phyloP scores from a whole-genome alignment of 192 early-diverging fungal species.

The Cetraspora pellucida region DNA sequence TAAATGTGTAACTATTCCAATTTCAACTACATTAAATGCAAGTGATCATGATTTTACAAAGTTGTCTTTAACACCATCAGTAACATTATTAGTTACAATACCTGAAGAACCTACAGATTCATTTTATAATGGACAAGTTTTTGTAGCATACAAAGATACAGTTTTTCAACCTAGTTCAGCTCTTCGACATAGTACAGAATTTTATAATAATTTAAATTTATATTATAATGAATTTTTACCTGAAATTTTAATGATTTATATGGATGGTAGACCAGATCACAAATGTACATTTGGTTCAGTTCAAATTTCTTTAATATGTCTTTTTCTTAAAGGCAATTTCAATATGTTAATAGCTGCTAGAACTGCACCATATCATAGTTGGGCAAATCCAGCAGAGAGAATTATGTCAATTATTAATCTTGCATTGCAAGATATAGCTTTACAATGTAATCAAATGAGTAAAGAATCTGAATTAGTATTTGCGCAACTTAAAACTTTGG shows the following conservation, averaged over 20 bases:
- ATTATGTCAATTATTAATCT: slow-evolving; percentile 1
- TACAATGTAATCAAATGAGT: neutral
- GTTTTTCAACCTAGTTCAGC: neutral
- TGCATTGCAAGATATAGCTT: neutral
- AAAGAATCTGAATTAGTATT: neutral
- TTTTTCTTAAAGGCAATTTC: neutral
- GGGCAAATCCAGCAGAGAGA: neutral
- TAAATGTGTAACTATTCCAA: neutral
- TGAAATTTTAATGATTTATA: neutral
- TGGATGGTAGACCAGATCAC: neutral
- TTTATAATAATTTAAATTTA: neutral
- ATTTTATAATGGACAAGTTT: slow-evolving; percentile 5
- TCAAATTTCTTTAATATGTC: neutral
- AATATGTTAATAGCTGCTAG: neutral
- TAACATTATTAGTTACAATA: neutral
- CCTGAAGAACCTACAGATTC: neutral
- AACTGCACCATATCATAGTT: slow-evolving; percentile 8
- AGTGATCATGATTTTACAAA: slow-evolving; percentile 3
- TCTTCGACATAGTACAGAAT: neutral
- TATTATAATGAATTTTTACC: neutral
- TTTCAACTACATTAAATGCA: neutral
- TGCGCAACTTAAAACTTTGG: neutral
- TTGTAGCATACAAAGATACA: neutral
- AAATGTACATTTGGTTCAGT: slow-evolving; percentile 1
- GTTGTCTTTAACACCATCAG: neutral